phyloP scores from a whole-genome alignment of 2,329 filamentous ascomycete genomes.

The Ophiocordyceps camponoti-leonardi region DNA sequence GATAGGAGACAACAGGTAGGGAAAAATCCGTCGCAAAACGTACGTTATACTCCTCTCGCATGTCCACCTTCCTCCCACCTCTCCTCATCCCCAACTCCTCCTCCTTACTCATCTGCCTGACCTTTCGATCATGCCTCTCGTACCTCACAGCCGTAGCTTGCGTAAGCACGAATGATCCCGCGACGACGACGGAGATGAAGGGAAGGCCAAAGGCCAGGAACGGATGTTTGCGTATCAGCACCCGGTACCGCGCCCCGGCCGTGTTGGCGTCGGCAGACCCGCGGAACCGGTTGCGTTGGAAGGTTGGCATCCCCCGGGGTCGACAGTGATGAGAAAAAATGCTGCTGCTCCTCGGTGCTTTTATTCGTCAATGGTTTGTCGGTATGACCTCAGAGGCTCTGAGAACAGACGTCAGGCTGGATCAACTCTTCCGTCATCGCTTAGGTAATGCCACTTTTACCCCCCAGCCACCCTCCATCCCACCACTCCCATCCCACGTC shows the following conservation, averaged over 20 bases:
- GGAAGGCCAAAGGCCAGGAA: constrained; percentile 90
- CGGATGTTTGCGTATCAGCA: constrained; percentile 57
- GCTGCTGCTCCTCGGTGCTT: not conserved
- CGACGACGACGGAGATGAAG: constrained; percentile 27
- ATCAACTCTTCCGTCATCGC: too few species aligned
- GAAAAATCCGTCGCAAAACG: constrained; percentile 26
- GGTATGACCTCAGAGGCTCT: too few species aligned
- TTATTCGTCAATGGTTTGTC: too few species aligned
- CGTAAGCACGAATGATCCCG: constrained; percentile 84
- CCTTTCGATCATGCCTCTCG: constrained; percentile 80
- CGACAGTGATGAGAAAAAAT: not conserved
- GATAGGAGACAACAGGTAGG: too few species aligned
- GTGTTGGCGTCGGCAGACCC: constrained; percentile 46
- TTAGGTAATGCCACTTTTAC: too few species aligned
- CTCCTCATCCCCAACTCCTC: constrained; percentile 73
- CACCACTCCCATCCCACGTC: too few species aligned
- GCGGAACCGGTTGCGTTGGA: constrained; percentile 56
- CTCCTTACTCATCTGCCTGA: constrained; percentile 68
- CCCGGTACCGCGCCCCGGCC: constrained; percentile 62
- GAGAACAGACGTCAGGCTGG: too few species aligned
- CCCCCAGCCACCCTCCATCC: too few species aligned
- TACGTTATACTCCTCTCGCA: constrained; percentile 78
- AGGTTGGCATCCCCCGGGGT: constrained; percentile 24
- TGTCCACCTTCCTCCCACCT: constrained; percentile 52
- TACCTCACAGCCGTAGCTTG: constrained; percentile 88